These are phyloP conservation scores for Rubus parviflorus DNA, from an alignment of 306 rosid genomes.

Conservation along the genomic window DNA sequence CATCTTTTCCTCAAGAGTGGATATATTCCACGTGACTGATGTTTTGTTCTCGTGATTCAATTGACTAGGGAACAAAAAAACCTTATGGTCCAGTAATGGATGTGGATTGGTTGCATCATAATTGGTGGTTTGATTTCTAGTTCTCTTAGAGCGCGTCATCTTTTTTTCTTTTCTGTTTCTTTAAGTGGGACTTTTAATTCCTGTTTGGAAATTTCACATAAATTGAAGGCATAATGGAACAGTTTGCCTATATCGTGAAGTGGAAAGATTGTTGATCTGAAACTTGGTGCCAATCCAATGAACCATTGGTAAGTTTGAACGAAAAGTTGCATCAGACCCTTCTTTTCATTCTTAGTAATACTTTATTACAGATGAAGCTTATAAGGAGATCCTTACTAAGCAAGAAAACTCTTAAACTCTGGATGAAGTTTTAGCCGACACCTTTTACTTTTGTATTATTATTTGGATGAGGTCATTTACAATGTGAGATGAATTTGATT, in stretches of 20 bases:
- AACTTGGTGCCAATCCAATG: background rate
- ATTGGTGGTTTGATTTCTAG: background rate
- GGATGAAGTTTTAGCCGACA: slow-evolving; percentile 6
- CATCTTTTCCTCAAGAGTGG: slow-evolving; percentile 5
- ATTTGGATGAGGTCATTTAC: background rate
- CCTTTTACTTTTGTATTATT: slow-evolving; percentile 3
- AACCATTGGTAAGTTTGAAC: slow-evolving; percentile 1
- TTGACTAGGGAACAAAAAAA: background rate
- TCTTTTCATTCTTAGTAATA: slow-evolving; percentile 1
- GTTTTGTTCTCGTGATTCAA: background rate
- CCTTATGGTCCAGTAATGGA: slow-evolving; percentile 7
- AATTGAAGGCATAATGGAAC: background rate
- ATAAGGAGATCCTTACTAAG: slow-evolving; percentile 12
- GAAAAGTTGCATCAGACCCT: slow-evolving; percentile 17
- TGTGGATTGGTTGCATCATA: slow-evolving; percentile 6
- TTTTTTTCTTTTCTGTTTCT: background rate
- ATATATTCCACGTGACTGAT: background rate
- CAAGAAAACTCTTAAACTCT: slow-evolving; percentile 16
- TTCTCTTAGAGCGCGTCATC: background rate
- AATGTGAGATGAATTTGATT: slow-evolving; percentile 3
- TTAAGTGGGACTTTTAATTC: background rate
- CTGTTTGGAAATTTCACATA: slow-evolving; percentile 7
- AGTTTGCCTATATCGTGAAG: background rate
- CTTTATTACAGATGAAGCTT: slow-evolving; percentile 12
- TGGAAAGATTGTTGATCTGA: background rate